A percentile compares a stretch with the other conserved stretches of the same genome.
Evolutionary conservation across 805 yeast species (phyloP).

Genomic region (Sugiyamaella boreocaroliniensis): DNA sequence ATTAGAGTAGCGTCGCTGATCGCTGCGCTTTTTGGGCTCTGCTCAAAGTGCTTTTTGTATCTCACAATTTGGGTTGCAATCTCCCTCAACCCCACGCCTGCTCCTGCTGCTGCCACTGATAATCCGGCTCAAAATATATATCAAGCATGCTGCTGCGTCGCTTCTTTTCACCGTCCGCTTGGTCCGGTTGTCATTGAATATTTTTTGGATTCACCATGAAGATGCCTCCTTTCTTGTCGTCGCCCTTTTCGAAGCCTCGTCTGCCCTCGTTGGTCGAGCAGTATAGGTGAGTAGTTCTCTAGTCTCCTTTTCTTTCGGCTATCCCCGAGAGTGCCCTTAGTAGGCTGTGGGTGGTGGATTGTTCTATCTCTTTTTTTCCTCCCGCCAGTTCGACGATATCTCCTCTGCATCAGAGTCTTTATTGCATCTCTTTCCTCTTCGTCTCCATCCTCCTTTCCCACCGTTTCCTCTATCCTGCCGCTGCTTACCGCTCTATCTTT

Average conservation of each 20-base stretch:
- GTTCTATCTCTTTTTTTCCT: too few species aligned
- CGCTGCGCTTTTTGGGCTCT: neutral
- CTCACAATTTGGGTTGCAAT: neutral
- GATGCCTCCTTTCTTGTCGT: neutral
- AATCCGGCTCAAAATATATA: neutral
- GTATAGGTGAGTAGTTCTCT: neutral
- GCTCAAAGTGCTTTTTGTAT: neutral
- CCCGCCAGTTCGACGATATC: too few species aligned
- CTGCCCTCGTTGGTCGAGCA: neutral
- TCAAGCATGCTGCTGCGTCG: neutral
- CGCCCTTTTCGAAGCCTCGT: neutral
- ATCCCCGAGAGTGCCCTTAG: too few species aligned
- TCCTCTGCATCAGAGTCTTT: too few species aligned
- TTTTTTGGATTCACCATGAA: too few species aligned
- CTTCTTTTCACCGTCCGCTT: neutral
- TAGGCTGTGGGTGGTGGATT: too few species aligned
- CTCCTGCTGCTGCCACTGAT: neutral
- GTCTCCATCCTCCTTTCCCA: too few species aligned
- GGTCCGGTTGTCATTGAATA: too few species aligned
- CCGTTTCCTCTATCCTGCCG: too few species aligned
- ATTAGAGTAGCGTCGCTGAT: neutral
- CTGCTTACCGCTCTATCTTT: too few species aligned
- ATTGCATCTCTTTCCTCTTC: too few species aligned
- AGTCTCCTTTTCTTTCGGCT: too few species aligned
- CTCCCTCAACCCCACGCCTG: neutral